These are phyloP conservation scores for Pterocarpus macrocarpus DNA, from an alignment of 306 rosid species.

Conservation along the genomic window DNA sequence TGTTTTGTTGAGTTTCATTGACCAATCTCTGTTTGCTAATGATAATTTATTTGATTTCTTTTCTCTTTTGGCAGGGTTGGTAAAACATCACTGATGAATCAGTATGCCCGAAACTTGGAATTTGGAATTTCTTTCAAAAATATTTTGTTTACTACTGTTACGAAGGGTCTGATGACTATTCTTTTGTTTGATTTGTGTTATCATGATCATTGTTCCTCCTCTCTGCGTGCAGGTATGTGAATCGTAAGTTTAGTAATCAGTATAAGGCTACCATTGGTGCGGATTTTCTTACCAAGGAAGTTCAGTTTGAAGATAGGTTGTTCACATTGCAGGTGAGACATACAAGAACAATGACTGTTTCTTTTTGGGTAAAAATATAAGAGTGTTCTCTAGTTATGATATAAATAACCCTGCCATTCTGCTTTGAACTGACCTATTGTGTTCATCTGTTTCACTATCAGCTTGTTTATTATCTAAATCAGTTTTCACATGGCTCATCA, in stretches of 20 bases:
- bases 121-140: constrained; percentile 11
- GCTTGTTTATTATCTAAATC: constrained; percentile 11
- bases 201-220: constrained; percentile 26
- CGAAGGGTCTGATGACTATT: constrained; percentile 9
- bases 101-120: constrained; percentile 60
- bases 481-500: neutral
- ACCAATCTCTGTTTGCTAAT: constrained; percentile 25
- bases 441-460: constrained; percentile 23
- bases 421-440: constrained; percentile 4
- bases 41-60: constrained; percentile 22
- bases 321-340: constrained; percentile 94
- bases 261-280: constrained; percentile 99
- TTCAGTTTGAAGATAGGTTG: constrained; percentile 96
- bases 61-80: constrained; percentile 84
- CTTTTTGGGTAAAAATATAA: too few species aligned
- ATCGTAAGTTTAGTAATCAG: constrained; percentile 98
- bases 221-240: constrained; percentile 81
- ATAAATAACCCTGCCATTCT: neutral
- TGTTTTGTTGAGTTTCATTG: constrained; percentile 34
- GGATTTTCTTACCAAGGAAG: constrained; percentile 99
- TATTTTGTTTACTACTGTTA: neutral
- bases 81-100: constrained; percentile 97
- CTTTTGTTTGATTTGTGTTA: constrained; percentile 28
- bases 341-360: constrained; percentile 3
- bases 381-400: neutral